phyloP scores from a whole-genome alignment of 345 rosid genomes.

The Melaleuca quinquenervia region DNA sequence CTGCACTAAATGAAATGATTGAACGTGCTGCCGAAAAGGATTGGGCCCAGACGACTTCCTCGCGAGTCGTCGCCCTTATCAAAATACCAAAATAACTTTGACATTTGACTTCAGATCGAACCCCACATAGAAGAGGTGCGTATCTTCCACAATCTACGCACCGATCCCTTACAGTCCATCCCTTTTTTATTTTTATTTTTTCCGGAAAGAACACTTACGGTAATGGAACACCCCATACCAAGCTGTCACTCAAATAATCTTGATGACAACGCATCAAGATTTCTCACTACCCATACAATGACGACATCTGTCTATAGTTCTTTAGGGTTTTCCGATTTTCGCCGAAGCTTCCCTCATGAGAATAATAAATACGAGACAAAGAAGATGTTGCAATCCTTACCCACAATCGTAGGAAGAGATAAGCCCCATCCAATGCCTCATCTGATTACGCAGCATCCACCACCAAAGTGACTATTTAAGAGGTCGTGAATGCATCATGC shows the following conservation, averaged over 20 bases:
- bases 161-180: no score
- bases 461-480: not conserved
- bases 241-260: not conserved
- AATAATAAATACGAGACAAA: not conserved
- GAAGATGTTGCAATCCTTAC: not conserved
- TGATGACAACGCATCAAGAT: not conserved
- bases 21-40: not conserved
- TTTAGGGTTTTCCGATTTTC: not conserved
- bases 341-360: not conserved
- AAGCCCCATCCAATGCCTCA: not conserved
- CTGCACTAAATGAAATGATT: no score
- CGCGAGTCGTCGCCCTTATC: not conserved
- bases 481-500: no score
- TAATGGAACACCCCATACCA: not conserved
- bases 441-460: not conserved
- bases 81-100: not conserved
- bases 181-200: no score
- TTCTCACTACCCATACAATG: not conserved
- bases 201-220: not conserved
- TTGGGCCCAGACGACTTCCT: not conserved
- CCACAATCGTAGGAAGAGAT: not conserved
- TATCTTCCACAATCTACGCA: not conserved
- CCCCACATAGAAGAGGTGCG: not conserved
- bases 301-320: not conserved
- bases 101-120: not conserved